Conservation (phyloP, 1,139 yeast species). For the Candida tropicalis region DNA sequence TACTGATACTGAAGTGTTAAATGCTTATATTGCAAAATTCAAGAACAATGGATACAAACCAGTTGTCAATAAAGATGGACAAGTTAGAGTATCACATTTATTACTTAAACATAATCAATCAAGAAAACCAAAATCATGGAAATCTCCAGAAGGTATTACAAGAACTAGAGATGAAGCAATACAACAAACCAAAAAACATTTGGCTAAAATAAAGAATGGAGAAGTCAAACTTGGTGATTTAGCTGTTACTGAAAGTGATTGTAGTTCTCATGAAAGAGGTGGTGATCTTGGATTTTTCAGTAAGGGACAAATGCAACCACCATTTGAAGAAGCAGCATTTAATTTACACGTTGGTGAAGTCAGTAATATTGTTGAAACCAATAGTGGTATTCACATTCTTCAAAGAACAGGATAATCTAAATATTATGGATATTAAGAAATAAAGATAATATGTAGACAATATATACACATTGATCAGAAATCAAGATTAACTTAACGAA, state of each 20-base stretch:
- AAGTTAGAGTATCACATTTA: constrained; percentile 59
- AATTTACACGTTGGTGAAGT: constrained; percentile 79
- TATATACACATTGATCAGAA: background rate
- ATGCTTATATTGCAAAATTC: constrained; percentile 53
- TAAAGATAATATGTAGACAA: background rate
- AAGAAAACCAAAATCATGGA: constrained; percentile 93
- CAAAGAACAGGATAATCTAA: constrained; percentile 70
- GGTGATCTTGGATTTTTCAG: constrained; percentile 94
- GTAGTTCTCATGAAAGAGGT: constrained; percentile 81
- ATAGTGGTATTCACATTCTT: constrained; percentile 87
- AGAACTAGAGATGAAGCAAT: constrained; percentile 84
- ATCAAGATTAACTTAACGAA: background rate
- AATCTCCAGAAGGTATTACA: constrained; percentile 69
- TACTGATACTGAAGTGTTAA: constrained; percentile 64
- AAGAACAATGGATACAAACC: constrained; percentile 60
- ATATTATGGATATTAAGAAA: no score
- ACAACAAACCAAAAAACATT: constrained; percentile 58
- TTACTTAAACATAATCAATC: constrained; percentile 81
- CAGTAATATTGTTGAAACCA: constrained; percentile 83
- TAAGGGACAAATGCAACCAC: constrained; percentile 92
- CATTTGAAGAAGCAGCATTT: constrained; percentile 88
- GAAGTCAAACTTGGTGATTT: constrained; percentile 67
- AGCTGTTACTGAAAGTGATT: constrained; percentile 85
- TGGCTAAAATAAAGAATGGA: constrained; percentile 68
- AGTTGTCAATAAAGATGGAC: constrained; percentile 53